Conservation (phyloP, 2,329 filamentous ascomycete species). For the Colletotrichum noveboracense region DNA sequence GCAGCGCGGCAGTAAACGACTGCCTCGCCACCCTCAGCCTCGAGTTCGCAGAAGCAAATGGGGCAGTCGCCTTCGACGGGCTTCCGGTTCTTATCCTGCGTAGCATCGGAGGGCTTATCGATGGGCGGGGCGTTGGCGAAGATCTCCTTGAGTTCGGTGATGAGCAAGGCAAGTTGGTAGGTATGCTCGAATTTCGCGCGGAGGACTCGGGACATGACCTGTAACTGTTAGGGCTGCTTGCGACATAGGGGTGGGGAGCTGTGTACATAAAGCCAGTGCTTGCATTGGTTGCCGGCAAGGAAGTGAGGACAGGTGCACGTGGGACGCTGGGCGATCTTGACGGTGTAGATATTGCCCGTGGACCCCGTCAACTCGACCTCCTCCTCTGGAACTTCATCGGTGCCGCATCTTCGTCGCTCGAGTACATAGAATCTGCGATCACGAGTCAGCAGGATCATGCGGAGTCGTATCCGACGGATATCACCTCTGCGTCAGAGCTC, state of each 20-base stretch:
- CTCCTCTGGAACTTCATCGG: slow-evolving; percentile 50
- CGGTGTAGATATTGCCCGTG: slow-evolving; percentile 69
- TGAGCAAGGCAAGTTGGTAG: slow-evolving; percentile 67
- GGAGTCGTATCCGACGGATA: not conserved
- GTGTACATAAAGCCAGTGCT: slow-evolving; percentile 66
- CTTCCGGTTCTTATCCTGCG: slow-evolving; percentile 51
- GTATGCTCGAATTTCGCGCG: slow-evolving; percentile 59
- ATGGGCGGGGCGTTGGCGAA: slow-evolving; percentile 59
- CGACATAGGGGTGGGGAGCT: not conserved
- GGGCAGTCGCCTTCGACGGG: slow-evolving; percentile 59
- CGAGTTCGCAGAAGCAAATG: slow-evolving; percentile 59
- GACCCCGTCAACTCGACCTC: slow-evolving; percentile 64
- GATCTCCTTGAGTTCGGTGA: slow-evolving; percentile 63
- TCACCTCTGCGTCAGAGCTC: slow-evolving; percentile 45
- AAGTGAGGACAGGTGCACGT: slow-evolving; percentile 63
- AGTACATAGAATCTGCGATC: slow-evolving; percentile 48
- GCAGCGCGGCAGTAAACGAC: slow-evolving; percentile 57
- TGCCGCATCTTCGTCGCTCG: slow-evolving; percentile 39
- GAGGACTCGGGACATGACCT: slow-evolving; percentile 65
- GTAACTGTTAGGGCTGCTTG: not conserved
- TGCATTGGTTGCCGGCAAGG: slow-evolving; percentile 62
- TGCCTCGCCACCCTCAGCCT: slow-evolving; percentile 35
- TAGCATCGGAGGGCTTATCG: slow-evolving; percentile 34
- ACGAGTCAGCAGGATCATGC: not conserved
- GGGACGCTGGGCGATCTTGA: slow-evolving; percentile 56